Evolutionary conservation across 345 rosid species (phyloP), one percentile per base, ranked within the genome.

Genomic region (Acer yangbiense): DNA sequence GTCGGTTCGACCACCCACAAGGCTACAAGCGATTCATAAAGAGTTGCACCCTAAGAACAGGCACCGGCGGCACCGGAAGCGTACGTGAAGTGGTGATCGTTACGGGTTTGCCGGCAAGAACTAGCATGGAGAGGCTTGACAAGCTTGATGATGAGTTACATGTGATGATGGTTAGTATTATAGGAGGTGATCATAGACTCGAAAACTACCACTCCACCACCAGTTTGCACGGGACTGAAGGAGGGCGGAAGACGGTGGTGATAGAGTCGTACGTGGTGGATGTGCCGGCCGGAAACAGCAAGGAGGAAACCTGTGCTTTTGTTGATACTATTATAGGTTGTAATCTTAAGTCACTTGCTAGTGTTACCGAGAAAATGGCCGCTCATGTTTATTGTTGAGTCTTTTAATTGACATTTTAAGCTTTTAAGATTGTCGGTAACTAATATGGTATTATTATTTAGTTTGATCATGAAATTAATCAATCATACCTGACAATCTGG

Each of bases 221-320:
- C 1, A 84, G 82, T 35, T 81, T 85, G 62, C 86, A 82, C 46
- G 87, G 82, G 68, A 80, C 78, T 23, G 78, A 71, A 8, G 84
- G 76, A 2, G 77, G 80, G 7, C 21, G 62, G 35, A 84, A 80
- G 75, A 87, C 89, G 64, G 82, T 86, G 75, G 88, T 89, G 44
- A 76, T 82, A 46, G 94, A 92, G 85, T 92, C 94, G 18, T 94
- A 88, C 64, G 90, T 83, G 74, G 96, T 92, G 72, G 93, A 92
- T 80, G 84, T 90, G 12, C 97, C 96, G 0, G 58, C 68, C 27
- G 94, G 88, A 6, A 92, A 78, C 71, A 92, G 84, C 8, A 80
- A 82, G 52, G 94, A 94, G 72, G 97, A 94, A 16, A 89, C 92
- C 0, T 74, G 79, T 41, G 74, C 35, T 75, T 88, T 91, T 77